Base-by-base conservation (phyloP, 2,329 filamentous ascomycete species). In the Metarhizium robertsii region DNA sequence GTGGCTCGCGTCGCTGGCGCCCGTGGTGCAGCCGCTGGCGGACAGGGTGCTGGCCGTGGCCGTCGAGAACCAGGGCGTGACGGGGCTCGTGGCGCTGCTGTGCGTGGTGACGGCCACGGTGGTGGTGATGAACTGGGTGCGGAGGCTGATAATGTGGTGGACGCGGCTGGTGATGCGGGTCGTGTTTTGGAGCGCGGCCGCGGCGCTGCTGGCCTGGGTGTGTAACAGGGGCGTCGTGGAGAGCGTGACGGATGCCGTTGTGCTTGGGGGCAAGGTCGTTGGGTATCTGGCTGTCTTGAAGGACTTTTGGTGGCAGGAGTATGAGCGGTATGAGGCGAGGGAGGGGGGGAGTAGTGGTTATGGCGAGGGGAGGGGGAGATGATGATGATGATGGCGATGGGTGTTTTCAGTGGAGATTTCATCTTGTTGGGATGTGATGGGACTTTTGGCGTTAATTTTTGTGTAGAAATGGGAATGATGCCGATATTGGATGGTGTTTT, bases 141-240 rank as follows among this genome's bases (percentile, higher is more conserved):
- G 85, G 58, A 81, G 89, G 58, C 73, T 90, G 20, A 76, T 95
- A 56, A 74, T 90, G 65, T 95, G 85, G 74, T 90, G 90, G 83
- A 81, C 90, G 53, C 75, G 80, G n/a, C 66, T 95, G 55, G 76
- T 78, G 11, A 68, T 89, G 59, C 73, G 79, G 29, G 61, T 90
- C 46, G 68, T 80, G 2, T 83, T 90, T 60, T 94, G 84, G 83
- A 79, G 78, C 1, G 67, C 73, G 2, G 61, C 92, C 2, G 71
- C 78, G 4, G 75, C 77, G 0, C 46, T 84, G 0, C 75, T 76
- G 0, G 73, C 84, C 18, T 76, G 79, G 58, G 75, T 86, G 3
- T 87, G 79, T 69, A 83, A 85, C 65, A 75, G 89, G 2, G 85
- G 90, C 0, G 67, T 86, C 16, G 81, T 83, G 60, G 82, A 82